Evolutionary conservation across 805 yeast species (phyloP).

Genomic region (Ogataea ganodermae): DNA sequence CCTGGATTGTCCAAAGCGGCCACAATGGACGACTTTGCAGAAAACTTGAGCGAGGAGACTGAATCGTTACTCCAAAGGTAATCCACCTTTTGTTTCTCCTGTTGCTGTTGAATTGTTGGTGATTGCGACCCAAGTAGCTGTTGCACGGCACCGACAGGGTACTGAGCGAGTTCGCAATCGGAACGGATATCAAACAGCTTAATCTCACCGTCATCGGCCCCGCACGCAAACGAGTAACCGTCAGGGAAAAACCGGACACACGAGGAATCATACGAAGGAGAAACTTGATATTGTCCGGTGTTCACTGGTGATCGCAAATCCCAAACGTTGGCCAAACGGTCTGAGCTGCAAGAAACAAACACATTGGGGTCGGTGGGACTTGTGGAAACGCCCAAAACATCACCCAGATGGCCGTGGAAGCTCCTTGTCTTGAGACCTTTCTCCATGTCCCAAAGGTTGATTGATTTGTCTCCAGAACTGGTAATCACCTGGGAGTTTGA

Average conservation of each 20-base stretch:
- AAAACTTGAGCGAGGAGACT: constrained; percentile 26
- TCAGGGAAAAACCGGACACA: constrained; percentile 64
- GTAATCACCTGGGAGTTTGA: constrained; percentile 59
- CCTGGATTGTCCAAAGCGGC: constrained; percentile 60
- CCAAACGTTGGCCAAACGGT: constrained; percentile 68
- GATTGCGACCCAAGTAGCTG: constrained; percentile 9
- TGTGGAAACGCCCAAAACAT: constrained; percentile 54
- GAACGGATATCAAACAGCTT: constrained; percentile 75
- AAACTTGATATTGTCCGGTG: constrained; percentile 47
- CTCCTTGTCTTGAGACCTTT: constrained; percentile 55
- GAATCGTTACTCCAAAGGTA: constrained; percentile 15
- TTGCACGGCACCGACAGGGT: constrained; percentile 26
- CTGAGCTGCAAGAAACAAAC: constrained; percentile 68
- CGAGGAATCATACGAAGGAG: constrained; percentile 61
- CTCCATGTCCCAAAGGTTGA: constrained; percentile 76
- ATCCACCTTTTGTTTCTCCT: constrained; percentile 7
- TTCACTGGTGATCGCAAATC: constrained; percentile 52
- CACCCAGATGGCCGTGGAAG: constrained; percentile 70
- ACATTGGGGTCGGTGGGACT: constrained; percentile 29
- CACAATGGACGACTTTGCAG: constrained; percentile 31
- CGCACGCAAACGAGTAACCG: constrained; percentile 69
- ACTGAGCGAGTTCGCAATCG: constrained; percentile 65
- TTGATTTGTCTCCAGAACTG: constrained; percentile 80
- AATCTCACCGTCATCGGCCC: constrained; percentile 76
- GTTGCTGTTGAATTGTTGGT: constrained; percentile 17